Base-by-base conservation (phyloP, 2,329 filamentous ascomycete species). In the Colletotrichum liaoningense region DNA sequence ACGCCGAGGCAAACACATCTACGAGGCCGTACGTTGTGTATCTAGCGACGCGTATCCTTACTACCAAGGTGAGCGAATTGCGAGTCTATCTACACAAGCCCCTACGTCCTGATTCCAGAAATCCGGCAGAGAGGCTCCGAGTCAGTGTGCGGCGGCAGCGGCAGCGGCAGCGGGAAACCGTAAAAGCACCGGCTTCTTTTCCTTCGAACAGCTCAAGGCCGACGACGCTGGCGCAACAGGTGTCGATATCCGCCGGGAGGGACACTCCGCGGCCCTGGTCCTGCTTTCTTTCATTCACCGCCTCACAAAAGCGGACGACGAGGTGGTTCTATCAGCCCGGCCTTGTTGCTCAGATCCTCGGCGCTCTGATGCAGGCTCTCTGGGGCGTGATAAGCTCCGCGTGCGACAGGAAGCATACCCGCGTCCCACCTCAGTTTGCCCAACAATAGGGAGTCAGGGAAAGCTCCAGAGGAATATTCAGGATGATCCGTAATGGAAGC, bases 351-450 rank as follows among this genome's bases (percentile, higher is more conserved):
- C 63, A 59, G 69, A 74, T 68, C 22, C 72, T 72, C 68, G 68
- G 68, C 72, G 72, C 63, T 74, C 68, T 72, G 72, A 72, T 63
- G 58, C 69, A 67, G 35, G 35, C 35, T 55, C 24, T 74, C 26
- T 55, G 52, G 72, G 63, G 67, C 49, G 52, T 74, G 63, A 74
- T 72, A 60, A 74, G 69, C 63, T 74, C 68, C 63, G 72, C 68
- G 68, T 74, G 72, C 62, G 54, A 74, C 71, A 72, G 68, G 68
- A 67, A 70, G 54, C 57, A n/a, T 58, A 56, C 57, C 68, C 68
- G 63, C 72, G 72, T 72, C 57, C 57, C 67, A 57, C 67, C 66
- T 52, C 14, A 49, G 42, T n/a, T 24, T 30, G 35, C 52, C 65
- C 65, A 65, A 56, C 46, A 63, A 54, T 33, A 42, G 35, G 19